Evolutionary conservation across 2,329 filamentous ascomycete species (phyloP).

Genomic region (Aureobasidium sp.): DNA sequence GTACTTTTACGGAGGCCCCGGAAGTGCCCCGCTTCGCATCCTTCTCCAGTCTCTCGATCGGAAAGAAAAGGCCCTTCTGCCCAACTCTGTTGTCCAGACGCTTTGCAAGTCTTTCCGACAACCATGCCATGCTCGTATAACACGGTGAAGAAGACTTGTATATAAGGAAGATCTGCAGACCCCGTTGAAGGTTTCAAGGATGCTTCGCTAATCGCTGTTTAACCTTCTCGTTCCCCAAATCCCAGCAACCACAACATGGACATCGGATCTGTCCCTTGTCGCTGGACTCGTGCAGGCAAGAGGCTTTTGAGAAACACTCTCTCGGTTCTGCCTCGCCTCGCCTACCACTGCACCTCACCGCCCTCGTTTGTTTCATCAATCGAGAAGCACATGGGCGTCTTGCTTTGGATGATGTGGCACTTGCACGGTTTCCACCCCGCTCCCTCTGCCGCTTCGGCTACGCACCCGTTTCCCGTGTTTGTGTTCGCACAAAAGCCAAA

Average conservation of each 20-base stretch:
- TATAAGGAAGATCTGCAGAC: neutral
- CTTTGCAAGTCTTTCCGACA: neutral
- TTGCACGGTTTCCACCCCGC: neutral
- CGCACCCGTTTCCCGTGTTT: neutral
- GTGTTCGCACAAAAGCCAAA: neutral
- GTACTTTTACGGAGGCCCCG: neutral
- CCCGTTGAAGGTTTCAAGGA: neutral
- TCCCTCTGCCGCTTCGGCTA: neutral
- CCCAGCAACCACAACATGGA: neutral
- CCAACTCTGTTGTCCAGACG: neutral
- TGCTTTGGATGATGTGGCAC: neutral
- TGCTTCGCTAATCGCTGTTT: constrained; percentile 1
- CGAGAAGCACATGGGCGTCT: neutral
- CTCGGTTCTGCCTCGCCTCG: neutral
- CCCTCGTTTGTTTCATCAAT: neutral
- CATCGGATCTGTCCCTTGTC: neutral
- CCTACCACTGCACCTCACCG: neutral
- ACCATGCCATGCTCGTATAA: neutral
- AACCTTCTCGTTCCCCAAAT: neutral
- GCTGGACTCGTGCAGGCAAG: neutral
- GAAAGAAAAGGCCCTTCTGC: neutral
- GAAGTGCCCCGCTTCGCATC: neutral
- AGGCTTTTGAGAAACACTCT: neutral
- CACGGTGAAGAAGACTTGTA: neutral
- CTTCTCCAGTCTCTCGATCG: neutral